Percentiles rank a stretch among this genome's conserved stretches.
phyloP scores from a whole-genome alignment of 768 basidiomycete species.

The Suillus plorans region DNA sequence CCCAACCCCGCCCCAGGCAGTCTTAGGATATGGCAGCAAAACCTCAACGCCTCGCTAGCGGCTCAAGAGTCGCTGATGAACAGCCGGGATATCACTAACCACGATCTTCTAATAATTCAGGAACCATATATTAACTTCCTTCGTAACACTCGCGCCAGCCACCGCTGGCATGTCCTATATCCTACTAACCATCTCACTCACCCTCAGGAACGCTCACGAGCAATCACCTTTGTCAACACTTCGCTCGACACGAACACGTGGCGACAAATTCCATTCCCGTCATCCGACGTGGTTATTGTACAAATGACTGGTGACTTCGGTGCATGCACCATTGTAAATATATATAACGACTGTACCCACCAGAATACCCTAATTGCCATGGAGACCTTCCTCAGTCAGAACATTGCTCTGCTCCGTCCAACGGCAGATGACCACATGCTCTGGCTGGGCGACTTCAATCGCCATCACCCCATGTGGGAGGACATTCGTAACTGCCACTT shows the following conservation, averaged over 20 bases:
- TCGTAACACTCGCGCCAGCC: constrained; percentile 11
- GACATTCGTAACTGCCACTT: constrained; percentile 22
- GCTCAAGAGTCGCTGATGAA: neutral
- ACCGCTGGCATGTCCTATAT: constrained; percentile 21
- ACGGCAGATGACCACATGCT: constrained; percentile 17
- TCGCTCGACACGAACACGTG: constrained; percentile 2
- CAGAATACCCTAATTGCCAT: constrained; percentile 18
- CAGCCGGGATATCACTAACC: constrained; percentile 1
- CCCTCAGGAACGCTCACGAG: neutral
- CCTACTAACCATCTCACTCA: constrained; percentile 15
- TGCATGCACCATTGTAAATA: constrained; percentile 32
- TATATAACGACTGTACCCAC: constrained; percentile 37
- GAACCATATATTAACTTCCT: constrained; percentile 36
- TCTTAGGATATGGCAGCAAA: constrained; percentile 12
- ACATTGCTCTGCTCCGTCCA: neutral
- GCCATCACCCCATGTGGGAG: constrained; percentile 42
- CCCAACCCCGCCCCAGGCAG: constrained; percentile 11
- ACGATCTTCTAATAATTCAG: constrained; percentile 35
- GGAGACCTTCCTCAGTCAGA: constrained; percentile 1
- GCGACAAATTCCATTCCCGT: constrained; percentile 9
- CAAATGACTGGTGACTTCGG: constrained; percentile 16
- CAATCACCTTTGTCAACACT: constrained; percentile 10
- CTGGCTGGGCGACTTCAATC: constrained; percentile 39
- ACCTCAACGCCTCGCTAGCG: neutral
- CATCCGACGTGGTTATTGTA: constrained; percentile 29